Evolutionary conservation across 1,284 basidiomycete species (phyloP).

Genomic region (Trichosporon inkin): DNA sequence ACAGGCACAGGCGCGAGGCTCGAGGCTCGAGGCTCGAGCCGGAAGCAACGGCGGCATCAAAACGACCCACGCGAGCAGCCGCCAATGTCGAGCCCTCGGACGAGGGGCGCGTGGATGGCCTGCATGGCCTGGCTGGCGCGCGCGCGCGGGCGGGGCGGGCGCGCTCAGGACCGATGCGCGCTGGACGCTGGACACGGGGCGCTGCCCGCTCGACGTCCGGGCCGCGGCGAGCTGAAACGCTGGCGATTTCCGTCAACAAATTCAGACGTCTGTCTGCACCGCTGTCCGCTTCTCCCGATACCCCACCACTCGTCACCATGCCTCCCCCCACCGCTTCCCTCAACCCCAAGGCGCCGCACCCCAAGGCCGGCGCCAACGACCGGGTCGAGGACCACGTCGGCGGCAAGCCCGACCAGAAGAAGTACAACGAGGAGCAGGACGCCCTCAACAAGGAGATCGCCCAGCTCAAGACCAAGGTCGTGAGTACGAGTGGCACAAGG

Average conservation of each 20-base stretch:
- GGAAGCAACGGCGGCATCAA: background rate
- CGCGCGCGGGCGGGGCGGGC: background rate
- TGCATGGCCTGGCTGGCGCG: background rate
- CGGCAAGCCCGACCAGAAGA: slow-evolving; percentile 72
- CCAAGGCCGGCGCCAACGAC: slow-evolving; percentile 27
- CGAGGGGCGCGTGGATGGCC: background rate
- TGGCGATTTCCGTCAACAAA: slow-evolving; percentile 11
- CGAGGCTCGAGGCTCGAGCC: too few species aligned
- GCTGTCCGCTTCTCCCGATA: background rate
- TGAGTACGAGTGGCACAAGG: slow-evolving; percentile 51
- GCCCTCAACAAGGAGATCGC: slow-evolving; percentile 78
- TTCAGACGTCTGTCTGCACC: background rate
- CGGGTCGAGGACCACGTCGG: slow-evolving; percentile 51
- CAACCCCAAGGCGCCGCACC: slow-evolving; percentile 33
- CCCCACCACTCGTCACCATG: slow-evolving; percentile 27
- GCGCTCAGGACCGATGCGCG: background rate
- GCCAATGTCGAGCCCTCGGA: background rate
- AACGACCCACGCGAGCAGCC: too few species aligned
- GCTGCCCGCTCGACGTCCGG: background rate
- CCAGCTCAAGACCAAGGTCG: slow-evolving; percentile 69
- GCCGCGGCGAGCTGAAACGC: slow-evolving; percentile 5
- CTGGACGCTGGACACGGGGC: background rate
- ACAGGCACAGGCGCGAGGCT: too few species aligned
- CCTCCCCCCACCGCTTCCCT: slow-evolving; percentile 47
- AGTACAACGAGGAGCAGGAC: slow-evolving; percentile 77